Evolutionary conservation across 2,329 filamentous ascomycete genomes (phyloP), one percentile per base, ranked within the genome.

Genomic region (Setomelanomma holmii): DNA sequence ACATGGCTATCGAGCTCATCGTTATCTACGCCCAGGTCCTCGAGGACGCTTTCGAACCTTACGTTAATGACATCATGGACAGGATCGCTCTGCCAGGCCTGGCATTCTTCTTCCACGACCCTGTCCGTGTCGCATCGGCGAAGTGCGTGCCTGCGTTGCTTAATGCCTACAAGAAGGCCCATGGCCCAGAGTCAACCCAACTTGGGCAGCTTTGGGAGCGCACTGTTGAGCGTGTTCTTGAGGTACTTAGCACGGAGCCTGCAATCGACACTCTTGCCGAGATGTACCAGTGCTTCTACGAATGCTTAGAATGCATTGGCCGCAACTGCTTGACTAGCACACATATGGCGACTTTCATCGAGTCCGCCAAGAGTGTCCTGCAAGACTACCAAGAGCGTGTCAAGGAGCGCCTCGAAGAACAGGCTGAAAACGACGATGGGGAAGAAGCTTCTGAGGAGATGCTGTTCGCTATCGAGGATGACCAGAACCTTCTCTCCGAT

Each of bases 241-340:
- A 98, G 75, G 93, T 97, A 1, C 83, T 99, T 34, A 91, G 89
- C 56, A 93, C 93, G 0, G 95, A 99, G 78, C 93, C 95, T 17
- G 92, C 93, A 1, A 93, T 99, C 53, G 95, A 99, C 67, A 96
- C 95, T 0, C 84, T 99, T 40, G 93, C 95, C 1, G 95, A 98
- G 78, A 97, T 99, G 91, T 99, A 97, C 77, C 93, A 98, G 76
- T 99, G 95, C 80, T 99, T 99, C 81, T 99, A 99, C 75, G 95
- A 99, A 75, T 96, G 91, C 21, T 88, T 99, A 6, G 93, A 98
- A 78, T 93, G 97, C 19, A 86, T 96, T 60, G 93, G 93, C 53
- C 91, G 90, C 76, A 87, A 90, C 65, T 93, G 89, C 71, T 82
- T 99, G 40, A 90, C 83, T 5, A 80, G 83, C 34, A 83, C 88